Base-by-base conservation (phyloP, 495 filamentous ascomycete species). In the Penicillium antarcticum region DNA sequence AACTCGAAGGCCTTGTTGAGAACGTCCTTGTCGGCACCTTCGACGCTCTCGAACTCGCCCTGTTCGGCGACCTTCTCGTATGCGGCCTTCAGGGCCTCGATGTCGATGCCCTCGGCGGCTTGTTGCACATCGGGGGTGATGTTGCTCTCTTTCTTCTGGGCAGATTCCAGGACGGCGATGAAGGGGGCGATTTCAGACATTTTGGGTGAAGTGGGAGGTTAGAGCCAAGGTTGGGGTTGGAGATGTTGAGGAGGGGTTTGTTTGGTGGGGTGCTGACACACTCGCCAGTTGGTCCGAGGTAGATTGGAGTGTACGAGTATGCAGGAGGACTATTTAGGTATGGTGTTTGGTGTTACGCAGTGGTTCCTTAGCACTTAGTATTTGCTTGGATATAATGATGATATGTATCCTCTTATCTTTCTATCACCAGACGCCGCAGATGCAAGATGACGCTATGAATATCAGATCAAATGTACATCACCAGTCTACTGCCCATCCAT, bases 401-500 rank as follows among this genome's bases (percentile, higher is more conserved):
- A 34, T 4, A 7, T 42, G 26, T n/a, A 42, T 18, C 12, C 24
- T 18, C 35, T n/a, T 36, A 18, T n/a, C 36, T 26, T 40, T 32
- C 37, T 45, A 44, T 17, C 45, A n/a, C 21, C 21, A 29, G 26
- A 57, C 44, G 54, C 49, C 12, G 33, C 49, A 24, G 38, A 53
- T 57, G 49, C 49, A 57, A 49, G 38, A 44, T 33, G 42, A 53
- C 53, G 53, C 56, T 54, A 63, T 61, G 64, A 56, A 57, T 37
- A 46, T 39, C 33, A 42, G 37, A 56, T 51, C 48, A 45, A 21
- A 51, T 17, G 44, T 42, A 51, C 19, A 49, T 65, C 70, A 97
- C 83, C 87, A 98, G 62, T 97, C 94, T 8, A 86, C 88, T 14
- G 91, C 89, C 92, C 94, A 97, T 21, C 92, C 94, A 65, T 96